These are phyloP conservation scores for Suillus spraguei DNA, from an alignment of 768 basidiomycete species.

Conservation along the genomic window DNA sequence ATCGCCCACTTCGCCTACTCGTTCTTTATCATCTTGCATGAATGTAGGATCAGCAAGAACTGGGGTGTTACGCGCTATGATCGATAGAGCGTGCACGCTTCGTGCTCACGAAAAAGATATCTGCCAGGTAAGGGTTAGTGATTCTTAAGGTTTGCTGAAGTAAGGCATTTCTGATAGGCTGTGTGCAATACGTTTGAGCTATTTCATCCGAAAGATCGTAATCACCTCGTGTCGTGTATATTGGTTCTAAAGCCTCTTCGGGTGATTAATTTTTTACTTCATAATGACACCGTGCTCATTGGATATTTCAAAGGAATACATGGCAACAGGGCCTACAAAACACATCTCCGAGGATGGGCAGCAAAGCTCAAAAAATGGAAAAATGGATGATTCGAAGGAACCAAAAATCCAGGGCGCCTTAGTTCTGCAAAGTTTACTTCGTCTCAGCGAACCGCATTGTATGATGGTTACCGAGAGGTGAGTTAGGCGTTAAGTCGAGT, in stretches of 20 bases:
- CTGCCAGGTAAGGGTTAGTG: constrained; percentile 51
- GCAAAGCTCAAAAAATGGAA: constrained; percentile 17
- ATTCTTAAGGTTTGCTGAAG: constrained; percentile 5
- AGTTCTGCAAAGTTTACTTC: constrained; percentile 81
- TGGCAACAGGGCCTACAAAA: constrained; percentile 11
- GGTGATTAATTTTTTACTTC: constrained; percentile 26
- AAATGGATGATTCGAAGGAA: constrained; percentile 45
- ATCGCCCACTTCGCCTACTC: not conserved
- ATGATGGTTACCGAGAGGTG: constrained; percentile 72
- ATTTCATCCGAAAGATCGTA: constrained; percentile 46
- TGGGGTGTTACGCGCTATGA: constrained; percentile 74
- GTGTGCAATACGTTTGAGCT: constrained; percentile 63
- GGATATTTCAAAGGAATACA: constrained; percentile 27
- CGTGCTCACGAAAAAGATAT: constrained; percentile 49
- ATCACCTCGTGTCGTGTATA: constrained; percentile 66
- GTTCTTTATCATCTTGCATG: not conserved
- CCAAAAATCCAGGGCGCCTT: constrained; percentile 85
- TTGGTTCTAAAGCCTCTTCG: constrained; percentile 53
- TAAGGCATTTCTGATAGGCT: constrained; percentile 45
- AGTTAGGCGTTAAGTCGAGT: constrained; percentile 15
- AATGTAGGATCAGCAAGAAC: constrained; percentile 66
- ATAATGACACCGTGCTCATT: constrained; percentile 21
- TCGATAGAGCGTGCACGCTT: constrained; percentile 65
- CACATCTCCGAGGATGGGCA: constrained; percentile 18
- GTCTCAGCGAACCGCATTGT: constrained; percentile 67